A percentile compares a stretch with the other conserved stretches of the same genome.
Evolutionary conservation across 805 yeast genomes (phyloP).

Genomic region (Zygosaccharomyces bailii): DNA sequence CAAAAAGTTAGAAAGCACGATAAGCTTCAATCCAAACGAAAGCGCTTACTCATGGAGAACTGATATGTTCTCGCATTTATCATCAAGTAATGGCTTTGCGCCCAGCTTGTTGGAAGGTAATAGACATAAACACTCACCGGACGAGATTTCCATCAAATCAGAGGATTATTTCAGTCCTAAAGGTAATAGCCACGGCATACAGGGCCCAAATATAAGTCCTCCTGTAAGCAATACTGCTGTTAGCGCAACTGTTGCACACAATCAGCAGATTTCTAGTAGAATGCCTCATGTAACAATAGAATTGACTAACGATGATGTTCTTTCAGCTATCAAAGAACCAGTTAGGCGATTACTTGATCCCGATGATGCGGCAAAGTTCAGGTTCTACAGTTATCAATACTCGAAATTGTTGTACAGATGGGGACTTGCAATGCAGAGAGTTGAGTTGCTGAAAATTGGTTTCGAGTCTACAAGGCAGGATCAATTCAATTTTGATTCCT

Average conservation of each 20-base stretch:
- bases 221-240: conserved; percentile 9
- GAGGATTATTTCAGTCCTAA: conserved; percentile 29
- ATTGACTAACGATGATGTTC: conserved; percentile 29
- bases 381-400: conserved; percentile 59
- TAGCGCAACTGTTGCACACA: conserved; percentile 8
- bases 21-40: conserved; percentile 20
- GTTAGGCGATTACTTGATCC: conserved; percentile 25
- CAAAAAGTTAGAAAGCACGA: conserved; percentile 20
- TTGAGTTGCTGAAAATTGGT: conserved; percentile 64
- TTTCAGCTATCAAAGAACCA: conserved; percentile 22
- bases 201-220: conserved; percentile 9
- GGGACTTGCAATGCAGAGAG: conserved; percentile 79
- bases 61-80: conserved; percentile 21
- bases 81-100: conserved; percentile 13
- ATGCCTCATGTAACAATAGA: conserved; percentile 28
- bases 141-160: conserved; percentile 23
- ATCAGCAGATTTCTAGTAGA: conserved; percentile 7
- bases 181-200: conserved; percentile 8
- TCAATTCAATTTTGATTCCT: conserved; percentile 3
- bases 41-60: conserved; percentile 8
- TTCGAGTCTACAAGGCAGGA: conserved; percentile 26
- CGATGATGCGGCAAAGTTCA: conserved; percentile 28
- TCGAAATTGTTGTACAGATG: conserved; percentile 74
- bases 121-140: conserved; percentile 12
- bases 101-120: conserved; percentile 7